A percentile compares a stretch with the other conserved stretches of the same genome.
Conservation (phyloP, 2,329 filamentous ascomycete genomes). For the Pestalotiopsis sp. region DNA sequence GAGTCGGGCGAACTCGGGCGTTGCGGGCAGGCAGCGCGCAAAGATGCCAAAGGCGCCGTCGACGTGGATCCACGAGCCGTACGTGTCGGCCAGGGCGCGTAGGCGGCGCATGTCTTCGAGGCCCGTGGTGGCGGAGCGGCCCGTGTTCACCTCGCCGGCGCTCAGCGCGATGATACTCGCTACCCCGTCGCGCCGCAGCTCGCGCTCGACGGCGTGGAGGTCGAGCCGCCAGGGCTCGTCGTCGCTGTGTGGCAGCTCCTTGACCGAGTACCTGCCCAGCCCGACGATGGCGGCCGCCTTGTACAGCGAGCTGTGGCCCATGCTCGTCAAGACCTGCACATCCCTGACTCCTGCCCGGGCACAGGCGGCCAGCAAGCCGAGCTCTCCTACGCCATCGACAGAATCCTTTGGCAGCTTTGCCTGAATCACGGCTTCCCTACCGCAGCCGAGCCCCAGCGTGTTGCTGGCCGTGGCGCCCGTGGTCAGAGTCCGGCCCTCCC, state of each 20-base stretch:
- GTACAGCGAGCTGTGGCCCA: slow-evolving; percentile 79
- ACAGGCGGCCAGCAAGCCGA: slow-evolving; percentile 72
- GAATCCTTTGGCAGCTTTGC: slow-evolving; percentile 31
- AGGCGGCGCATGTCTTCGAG: slow-evolving; percentile 63
- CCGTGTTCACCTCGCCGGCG: slow-evolving; percentile 89
- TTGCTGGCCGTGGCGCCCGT: slow-evolving; percentile 76
- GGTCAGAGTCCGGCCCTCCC: slow-evolving; percentile 58
- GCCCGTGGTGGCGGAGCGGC: slow-evolving; percentile 69
- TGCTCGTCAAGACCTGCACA: slow-evolving; percentile 78
- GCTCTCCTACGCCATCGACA: slow-evolving; percentile 60
- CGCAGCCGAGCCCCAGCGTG: slow-evolving; percentile 72
- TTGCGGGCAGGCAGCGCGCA: slow-evolving; percentile 64
- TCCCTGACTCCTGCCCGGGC: slow-evolving; percentile 62
- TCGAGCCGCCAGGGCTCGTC: slow-evolving; percentile 72
- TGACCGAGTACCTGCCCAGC: slow-evolving; percentile 71
- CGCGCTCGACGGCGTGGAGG: slow-evolving; percentile 62
- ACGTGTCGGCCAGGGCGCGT: slow-evolving; percentile 69
- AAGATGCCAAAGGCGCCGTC: slow-evolving; percentile 92
- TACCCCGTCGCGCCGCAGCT: slow-evolving; percentile 54
- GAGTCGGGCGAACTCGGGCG: slow-evolving; percentile 56
- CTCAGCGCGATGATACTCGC: slow-evolving; percentile 82
- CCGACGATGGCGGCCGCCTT: slow-evolving; percentile 86
- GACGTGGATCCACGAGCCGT: slow-evolving; percentile 85
- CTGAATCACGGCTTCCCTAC: slow-evolving; percentile 64
- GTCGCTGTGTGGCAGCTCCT: slow-evolving; percentile 54